These are phyloP conservation scores for Musa troglodytarum DNA, from an alignment of 176 grass and related monocot species.

Conservation along the genomic window DNA sequence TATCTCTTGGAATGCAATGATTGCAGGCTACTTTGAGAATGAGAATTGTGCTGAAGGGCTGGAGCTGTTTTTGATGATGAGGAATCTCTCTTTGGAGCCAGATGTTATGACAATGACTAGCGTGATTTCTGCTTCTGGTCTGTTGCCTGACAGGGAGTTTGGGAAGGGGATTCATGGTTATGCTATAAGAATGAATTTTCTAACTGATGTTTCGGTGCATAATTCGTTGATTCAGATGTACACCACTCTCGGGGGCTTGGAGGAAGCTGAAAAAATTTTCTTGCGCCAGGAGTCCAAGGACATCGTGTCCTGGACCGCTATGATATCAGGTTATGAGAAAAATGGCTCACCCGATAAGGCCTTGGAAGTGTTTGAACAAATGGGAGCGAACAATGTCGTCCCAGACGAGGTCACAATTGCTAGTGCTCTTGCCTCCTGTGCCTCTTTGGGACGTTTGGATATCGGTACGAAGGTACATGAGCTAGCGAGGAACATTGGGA, in stretches of 20 bases:
- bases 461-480: slow-evolving; percentile 67
- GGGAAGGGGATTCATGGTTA: slow-evolving; percentile 71
- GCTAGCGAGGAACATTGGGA: slow-evolving; percentile 41
- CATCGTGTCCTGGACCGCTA: slow-evolving; percentile 80
- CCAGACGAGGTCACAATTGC: slow-evolving; percentile 66
- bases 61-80: slow-evolving; percentile 61
- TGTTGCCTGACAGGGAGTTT: slow-evolving; percentile 29
- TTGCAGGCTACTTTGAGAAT: slow-evolving; percentile 71
- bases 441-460: slow-evolving; percentile 50
- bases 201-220: slow-evolving; percentile 41
- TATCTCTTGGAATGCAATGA: slow-evolving; percentile 95
- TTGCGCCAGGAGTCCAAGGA: slow-evolving; percentile 51
- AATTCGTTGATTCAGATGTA: slow-evolving; percentile 96
- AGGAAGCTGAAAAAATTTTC: slow-evolving; percentile 53
- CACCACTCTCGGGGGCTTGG: slow-evolving; percentile 38
- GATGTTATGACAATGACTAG: slow-evolving; percentile 69
- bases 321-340: slow-evolving; percentile 95
- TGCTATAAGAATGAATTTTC: slow-evolving; percentile 61
- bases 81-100: slow-evolving; percentile 53
- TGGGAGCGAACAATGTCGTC: slow-evolving; percentile 51
- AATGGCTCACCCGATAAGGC: slow-evolving; percentile 61
- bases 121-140: slow-evolving; percentile 57
- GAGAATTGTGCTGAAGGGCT: slow-evolving; percentile 36
- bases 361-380: slow-evolving; percentile 65
- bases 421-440: slow-evolving; percentile 70